phyloP scores from a whole-genome alignment of 192 early-diverging fungal species.

The Geosiphon pyriformis region DNA sequence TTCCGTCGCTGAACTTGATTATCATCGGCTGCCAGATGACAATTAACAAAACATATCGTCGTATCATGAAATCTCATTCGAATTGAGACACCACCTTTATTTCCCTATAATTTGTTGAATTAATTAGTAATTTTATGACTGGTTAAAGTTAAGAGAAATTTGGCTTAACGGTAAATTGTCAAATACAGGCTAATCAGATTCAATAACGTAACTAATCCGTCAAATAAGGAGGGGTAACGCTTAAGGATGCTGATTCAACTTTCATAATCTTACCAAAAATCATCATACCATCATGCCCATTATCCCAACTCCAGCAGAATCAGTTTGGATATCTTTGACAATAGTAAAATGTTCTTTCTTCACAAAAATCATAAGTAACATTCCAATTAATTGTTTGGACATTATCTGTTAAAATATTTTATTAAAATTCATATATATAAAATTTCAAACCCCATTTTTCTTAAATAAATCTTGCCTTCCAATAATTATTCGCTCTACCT shows the following conservation, averaged over 20 bases:
- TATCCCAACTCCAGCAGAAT: slow-evolving; percentile 76
- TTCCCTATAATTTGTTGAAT: slow-evolving; percentile 56
- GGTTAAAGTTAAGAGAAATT: too few species aligned
- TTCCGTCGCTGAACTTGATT: slow-evolving; percentile 76
- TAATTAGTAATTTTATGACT: not conserved
- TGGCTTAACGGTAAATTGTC: too few species aligned
- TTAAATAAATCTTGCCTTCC: slow-evolving; percentile 43
- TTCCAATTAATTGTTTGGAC: slow-evolving; percentile 84
- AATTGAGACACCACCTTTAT: slow-evolving; percentile 90
- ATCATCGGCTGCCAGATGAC: slow-evolving; percentile 85
- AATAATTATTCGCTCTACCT: slow-evolving; percentile 42
- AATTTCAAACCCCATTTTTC: slow-evolving; percentile 8
- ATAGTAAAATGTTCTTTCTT: slow-evolving; percentile 41
- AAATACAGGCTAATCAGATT: too few species aligned
- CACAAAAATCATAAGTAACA: slow-evolving; percentile 81
- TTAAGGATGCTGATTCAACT: too few species aligned
- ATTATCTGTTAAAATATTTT: slow-evolving; percentile 35
- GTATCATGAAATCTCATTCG: slow-evolving; percentile 73
- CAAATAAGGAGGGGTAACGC: too few species aligned
- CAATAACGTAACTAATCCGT: too few species aligned
- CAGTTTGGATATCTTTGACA: slow-evolving; percentile 60
- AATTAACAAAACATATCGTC: slow-evolving; percentile 81
- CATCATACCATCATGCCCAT: slow-evolving; percentile 66
- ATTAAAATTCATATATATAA: not conserved
- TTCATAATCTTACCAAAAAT: too few species aligned